Percentiles rank a stretch among this genome's conserved stretches.
Conservation (phyloP, 139 green algal genomes). For the Nannochloris sp. region DNA sequence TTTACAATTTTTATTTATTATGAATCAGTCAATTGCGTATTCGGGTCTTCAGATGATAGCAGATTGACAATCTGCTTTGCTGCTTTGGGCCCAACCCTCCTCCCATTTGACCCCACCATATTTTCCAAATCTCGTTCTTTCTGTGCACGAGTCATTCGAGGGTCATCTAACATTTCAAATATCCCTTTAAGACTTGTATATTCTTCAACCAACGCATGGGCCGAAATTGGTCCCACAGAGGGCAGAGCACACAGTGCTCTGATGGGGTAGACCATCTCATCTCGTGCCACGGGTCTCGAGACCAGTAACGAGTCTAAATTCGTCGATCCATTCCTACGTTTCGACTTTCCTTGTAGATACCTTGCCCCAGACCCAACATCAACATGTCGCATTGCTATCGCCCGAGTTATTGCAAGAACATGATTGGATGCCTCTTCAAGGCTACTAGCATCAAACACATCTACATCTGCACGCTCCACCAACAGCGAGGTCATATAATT, state of each 20-base stretch:
- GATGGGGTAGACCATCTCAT: background rate
- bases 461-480: constrained; percentile 7
- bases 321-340: background rate
- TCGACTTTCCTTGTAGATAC: constrained; percentile 4
- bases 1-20: background rate
- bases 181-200: constrained; percentile 15
- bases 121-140: constrained; percentile 44
- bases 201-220: constrained; percentile 15
- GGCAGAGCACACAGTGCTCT: constrained; percentile 10
- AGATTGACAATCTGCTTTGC: constrained; percentile 19
- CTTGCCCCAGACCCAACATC: constrained; percentile 6
- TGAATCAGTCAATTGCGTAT: background rate
- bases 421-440: constrained; percentile 13
- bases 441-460: constrained; percentile 4
- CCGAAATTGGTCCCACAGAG: constrained; percentile 10
- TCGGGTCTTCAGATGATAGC: constrained; percentile 12
- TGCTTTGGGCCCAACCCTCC: constrained; percentile 19
- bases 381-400: constrained; percentile 13
- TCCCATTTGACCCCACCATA: constrained; percentile 26
- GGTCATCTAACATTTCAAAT: constrained; percentile 14
- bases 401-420: constrained; percentile 11
- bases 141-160: background rate
- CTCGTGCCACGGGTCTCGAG: constrained; percentile 3
- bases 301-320: constrained; percentile 7
- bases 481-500: constrained; percentile 17